A percentile compares a stretch with the other conserved stretches of the same genome.
Evolutionary conservation across 305 asterid species (phyloP).

Genomic region (Fraxinus greggii): DNA sequence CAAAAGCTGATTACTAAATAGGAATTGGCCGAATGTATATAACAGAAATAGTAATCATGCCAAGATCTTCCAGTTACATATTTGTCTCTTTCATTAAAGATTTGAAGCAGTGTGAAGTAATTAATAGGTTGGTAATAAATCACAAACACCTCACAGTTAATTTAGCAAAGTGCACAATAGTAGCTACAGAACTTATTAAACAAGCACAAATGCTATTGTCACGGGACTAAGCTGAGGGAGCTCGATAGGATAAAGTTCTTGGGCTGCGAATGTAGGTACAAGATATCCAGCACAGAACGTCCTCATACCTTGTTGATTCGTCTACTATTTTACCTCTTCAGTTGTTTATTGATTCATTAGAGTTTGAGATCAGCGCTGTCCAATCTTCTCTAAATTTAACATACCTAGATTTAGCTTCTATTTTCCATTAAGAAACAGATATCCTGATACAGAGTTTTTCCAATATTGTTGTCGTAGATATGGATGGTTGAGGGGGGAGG

Average conservation of each 20-base stretch:
- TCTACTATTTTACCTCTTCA: neutral
- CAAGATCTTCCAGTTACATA: neutral
- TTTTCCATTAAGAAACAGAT: neutral
- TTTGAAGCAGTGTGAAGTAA: neutral
- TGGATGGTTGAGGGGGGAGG: neutral
- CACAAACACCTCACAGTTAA: neutral
- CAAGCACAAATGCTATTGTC: neutral
- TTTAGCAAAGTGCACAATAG: neutral
- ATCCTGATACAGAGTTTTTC: neutral
- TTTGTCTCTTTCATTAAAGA: neutral
- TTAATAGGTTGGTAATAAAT: neutral
- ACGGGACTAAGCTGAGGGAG: neutral
- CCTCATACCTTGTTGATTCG: neutral
- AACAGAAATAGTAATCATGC: neutral
- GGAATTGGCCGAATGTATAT: neutral
- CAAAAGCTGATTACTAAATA: constrained; percentile 18
- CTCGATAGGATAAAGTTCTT: neutral
- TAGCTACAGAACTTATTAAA: neutral
- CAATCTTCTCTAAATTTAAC: neutral
- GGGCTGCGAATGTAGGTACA: neutral
- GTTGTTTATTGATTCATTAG: neutral
- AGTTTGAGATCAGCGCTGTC: neutral
- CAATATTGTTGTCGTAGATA: neutral
- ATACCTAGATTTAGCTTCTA: neutral
- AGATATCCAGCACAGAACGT: neutral